Percentiles rank a stretch among this genome's conserved stretches.
phyloP scores from a whole-genome alignment of 441 rosid genomes.

The Mallotus japonicus region DNA sequence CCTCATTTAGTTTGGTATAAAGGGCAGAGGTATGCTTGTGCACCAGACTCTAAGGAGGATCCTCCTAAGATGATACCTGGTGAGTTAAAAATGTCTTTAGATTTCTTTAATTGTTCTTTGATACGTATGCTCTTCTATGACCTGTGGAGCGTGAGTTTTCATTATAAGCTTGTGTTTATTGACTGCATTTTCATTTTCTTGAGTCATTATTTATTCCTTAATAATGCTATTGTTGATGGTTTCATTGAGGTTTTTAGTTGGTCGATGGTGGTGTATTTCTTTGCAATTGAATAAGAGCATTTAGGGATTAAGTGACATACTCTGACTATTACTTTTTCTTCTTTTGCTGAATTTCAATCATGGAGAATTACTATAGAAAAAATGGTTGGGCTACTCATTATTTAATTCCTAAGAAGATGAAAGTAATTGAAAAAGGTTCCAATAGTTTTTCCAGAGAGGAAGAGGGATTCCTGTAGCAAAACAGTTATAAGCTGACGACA shows the following conservation, averaged over 20 bases:
- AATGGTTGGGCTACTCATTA: too few species aligned
- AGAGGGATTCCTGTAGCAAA: too few species aligned
- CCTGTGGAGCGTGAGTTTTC: neutral
- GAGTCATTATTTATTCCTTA: neutral
- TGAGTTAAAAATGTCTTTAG: slow-evolving; percentile 31
- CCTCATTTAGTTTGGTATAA: slow-evolving; percentile 80
- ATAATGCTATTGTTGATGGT: neutral
- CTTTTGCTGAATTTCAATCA: too few species aligned
- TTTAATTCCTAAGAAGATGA: too few species aligned
- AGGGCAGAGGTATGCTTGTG: slow-evolving; percentile 80
- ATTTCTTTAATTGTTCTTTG: neutral
- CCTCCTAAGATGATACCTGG: slow-evolving; percentile 81
- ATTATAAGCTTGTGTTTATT: neutral
- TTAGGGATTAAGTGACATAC: neutral
- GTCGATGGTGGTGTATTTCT: neutral
- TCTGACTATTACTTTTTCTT: too few species aligned
- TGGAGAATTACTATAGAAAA: too few species aligned
- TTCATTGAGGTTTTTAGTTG: slow-evolving; percentile 1
- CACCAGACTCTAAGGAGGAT: slow-evolving; percentile 80
- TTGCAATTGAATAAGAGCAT: slow-evolving; percentile 1
- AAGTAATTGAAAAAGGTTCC: too few species aligned
- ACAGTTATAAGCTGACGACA: neutral
- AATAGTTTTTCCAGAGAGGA: too few species aligned
- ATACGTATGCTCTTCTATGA: neutral
- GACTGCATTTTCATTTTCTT: neutral